phyloP scores from a whole-genome alignment of 2,329 filamentous ascomycete genomes.

The Stagonosporopsis rhizophila region DNA sequence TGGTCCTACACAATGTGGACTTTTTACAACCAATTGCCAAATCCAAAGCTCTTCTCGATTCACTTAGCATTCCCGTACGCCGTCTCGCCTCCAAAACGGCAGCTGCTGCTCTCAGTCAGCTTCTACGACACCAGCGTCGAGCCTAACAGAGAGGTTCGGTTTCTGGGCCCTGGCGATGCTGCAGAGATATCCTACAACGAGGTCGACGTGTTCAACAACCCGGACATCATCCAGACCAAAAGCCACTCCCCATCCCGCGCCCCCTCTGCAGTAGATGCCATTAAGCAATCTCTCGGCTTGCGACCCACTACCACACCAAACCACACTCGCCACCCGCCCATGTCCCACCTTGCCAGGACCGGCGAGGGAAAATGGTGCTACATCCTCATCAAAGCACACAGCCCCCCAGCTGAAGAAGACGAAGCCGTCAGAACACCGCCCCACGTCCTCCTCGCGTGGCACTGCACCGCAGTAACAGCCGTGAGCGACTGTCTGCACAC shows the following conservation, averaged over 20 bases:
- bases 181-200: slow-evolving; percentile 27
- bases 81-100: slow-evolving; percentile 18
- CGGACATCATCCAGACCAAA: not conserved
- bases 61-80: slow-evolving; percentile 28
- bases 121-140: slow-evolving; percentile 30
- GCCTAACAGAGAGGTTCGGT: slow-evolving; percentile 28
- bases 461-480: slow-evolving; percentile 15
- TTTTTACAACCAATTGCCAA: slow-evolving; percentile 15
- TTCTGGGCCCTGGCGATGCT: slow-evolving; percentile 28
- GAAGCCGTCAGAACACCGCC: slow-evolving; percentile 1
- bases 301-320: not conserved
- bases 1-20: slow-evolving; percentile 29
- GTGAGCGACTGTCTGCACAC: slow-evolving; percentile 21
- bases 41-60: slow-evolving; percentile 19
- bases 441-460: slow-evolving; percentile 25
- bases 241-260: not conserved
- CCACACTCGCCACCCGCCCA: not conserved
- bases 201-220: slow-evolving; percentile 29
- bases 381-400: slow-evolving; percentile 14
- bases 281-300: slow-evolving; percentile 8
- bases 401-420: not conserved
- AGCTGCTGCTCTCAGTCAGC: slow-evolving; percentile 23
- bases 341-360: slow-evolving; percentile 5
- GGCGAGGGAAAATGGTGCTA: slow-evolving; percentile 30
- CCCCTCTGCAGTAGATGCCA: not conserved